Evolutionary conservation across 1,284 basidiomycete species (phyloP).

Genomic region (Ganoderma resinaceum): DNA sequence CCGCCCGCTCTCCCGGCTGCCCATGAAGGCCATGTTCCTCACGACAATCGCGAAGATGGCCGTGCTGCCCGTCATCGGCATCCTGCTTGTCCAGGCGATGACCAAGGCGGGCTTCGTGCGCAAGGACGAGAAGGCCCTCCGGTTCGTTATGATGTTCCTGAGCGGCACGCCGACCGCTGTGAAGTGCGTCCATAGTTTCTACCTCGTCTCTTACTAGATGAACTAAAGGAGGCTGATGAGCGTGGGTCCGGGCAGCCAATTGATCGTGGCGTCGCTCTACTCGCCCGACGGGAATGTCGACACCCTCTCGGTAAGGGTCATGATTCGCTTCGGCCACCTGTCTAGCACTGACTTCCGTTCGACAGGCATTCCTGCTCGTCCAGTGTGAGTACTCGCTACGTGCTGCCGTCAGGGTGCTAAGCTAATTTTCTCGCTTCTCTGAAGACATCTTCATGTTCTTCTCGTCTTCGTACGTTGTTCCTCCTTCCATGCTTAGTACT

Average conservation of each 20-base stretch:
- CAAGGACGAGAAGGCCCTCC: conserved; percentile 44
- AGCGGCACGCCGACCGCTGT: conserved; percentile 47
- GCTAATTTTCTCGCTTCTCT: not conserved
- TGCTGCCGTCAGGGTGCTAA: not conserved
- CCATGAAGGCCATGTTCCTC: conserved; percentile 55
- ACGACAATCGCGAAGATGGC: conserved; percentile 58
- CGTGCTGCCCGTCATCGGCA: conserved; percentile 58
- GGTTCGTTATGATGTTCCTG: conserved; percentile 54
- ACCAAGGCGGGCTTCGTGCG: conserved; percentile 46
- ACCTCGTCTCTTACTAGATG: not conserved
- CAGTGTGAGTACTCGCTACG: conserved; percentile 42
- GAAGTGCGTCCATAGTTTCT: conserved; percentile 37
- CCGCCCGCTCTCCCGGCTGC: conserved; percentile 48
- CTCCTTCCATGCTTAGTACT: rapidly evolving
- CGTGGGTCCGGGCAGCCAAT: conserved; percentile 38
- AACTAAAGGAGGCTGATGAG: not conserved
- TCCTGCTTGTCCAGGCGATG: conserved; percentile 51
- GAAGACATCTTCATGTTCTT: conserved; percentile 48
- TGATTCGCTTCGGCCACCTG: not conserved
- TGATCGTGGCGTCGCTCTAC: conserved; percentile 48
- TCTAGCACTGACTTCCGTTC: not conserved
- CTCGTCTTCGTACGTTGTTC: conserved; percentile 44
- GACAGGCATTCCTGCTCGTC: conserved; percentile 46
- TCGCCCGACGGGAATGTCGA: conserved; percentile 47
- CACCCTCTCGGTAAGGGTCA: conserved; percentile 41